Percentiles rank a stretch among this genome's conserved stretches.
Evolutionary conservation across 2,329 filamentous ascomycete genomes (phyloP).

Genomic region (Fusarium sp.): DNA sequence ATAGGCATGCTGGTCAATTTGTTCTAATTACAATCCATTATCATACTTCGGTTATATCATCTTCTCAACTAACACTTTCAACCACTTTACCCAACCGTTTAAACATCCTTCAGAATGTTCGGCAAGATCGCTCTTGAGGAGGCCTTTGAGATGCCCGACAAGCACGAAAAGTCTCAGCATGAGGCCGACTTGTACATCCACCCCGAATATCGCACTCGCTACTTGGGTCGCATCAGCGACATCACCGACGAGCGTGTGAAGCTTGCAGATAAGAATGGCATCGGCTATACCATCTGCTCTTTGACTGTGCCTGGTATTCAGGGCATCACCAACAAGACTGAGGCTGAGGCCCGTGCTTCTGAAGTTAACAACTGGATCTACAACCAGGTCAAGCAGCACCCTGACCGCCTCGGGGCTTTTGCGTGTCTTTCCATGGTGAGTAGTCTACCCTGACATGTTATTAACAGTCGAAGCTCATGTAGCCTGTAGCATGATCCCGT

Average conservation of each 20-base stretch:
- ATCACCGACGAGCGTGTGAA: background rate
- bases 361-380: too few species aligned
- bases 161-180: background rate
- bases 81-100: background rate
- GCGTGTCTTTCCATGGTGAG: constrained; percentile 45
- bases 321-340: constrained; percentile 2
- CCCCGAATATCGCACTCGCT: background rate
- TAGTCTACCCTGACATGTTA: background rate
- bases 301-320: constrained; percentile 13
- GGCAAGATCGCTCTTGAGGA: background rate
- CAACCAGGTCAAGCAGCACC: constrained; percentile 24
- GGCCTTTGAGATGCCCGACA: background rate
- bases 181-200: background rate
- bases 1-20: background rate
- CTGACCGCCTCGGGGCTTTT: constrained; percentile 48
- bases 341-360: too few species aligned
- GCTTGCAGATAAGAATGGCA: background rate
- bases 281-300: constrained; percentile 13
- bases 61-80: background rate
- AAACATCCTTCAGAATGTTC: background rate
- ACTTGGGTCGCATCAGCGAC: background rate
- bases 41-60: background rate
- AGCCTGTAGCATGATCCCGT: constrained; percentile 40
- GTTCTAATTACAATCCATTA: background rate
- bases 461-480: background rate